Conservation (phyloP, 169 alveolate genomes). For the Eimeria necatrix region DNA sequence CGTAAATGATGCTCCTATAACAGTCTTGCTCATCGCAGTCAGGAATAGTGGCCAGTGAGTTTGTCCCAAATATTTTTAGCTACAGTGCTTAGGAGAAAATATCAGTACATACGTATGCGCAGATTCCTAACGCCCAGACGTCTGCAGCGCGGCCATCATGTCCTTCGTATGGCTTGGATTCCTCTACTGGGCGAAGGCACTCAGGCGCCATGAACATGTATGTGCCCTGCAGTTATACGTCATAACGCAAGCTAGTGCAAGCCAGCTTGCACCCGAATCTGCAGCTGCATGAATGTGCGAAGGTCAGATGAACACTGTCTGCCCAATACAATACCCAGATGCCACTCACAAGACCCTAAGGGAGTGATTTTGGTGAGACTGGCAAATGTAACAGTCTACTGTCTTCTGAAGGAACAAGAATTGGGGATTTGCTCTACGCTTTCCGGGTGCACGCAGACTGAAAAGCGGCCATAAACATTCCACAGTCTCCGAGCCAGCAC, state of each 20-base stretch:
- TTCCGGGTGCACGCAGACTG: no score
- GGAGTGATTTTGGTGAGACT: no score
- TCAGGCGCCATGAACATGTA: conserved; percentile 91
- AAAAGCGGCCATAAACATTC: no score
- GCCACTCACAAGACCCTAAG: no score
- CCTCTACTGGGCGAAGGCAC: conserved; percentile 83
- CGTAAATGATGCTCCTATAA: no score
- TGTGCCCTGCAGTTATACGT: conserved; percentile 86
- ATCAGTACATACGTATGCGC: conserved; percentile 80
- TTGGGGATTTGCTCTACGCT: no score
- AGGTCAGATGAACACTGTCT: background rate
- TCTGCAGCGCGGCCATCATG: conserved; percentile 90
- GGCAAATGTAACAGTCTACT: no score
- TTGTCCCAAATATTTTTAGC: no score
- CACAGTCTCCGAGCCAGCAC: no score
- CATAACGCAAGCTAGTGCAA: background rate
- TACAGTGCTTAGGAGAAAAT: background rate
- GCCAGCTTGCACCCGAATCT: background rate
- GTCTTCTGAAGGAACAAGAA: no score
- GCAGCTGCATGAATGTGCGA: background rate
- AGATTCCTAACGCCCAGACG: conserved; percentile 91
- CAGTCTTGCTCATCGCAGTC: no score
- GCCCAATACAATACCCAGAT: background rate
- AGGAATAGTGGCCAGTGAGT: no score
- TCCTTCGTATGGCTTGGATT: conserved; percentile 84